Percentiles rank a stretch among this genome's conserved stretches.
phyloP scores from a whole-genome alignment of 2,329 filamentous ascomycete species.

The Fusarium nanum region DNA sequence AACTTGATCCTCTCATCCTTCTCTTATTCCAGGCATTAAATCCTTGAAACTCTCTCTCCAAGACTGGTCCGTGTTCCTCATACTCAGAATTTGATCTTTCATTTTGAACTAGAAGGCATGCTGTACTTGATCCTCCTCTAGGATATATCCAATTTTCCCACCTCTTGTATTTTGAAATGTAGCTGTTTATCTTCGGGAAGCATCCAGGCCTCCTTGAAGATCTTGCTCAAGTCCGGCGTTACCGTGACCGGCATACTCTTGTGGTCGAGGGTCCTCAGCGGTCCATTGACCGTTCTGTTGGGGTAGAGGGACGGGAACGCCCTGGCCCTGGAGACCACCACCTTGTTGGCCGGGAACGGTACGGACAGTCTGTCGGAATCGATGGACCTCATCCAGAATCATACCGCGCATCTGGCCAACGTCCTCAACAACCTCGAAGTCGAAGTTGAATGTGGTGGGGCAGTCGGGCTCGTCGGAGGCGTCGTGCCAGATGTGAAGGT shows the following conservation, averaged over 20 bases:
- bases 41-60: slow-evolving; percentile 23
- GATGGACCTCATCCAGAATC: slow-evolving; percentile 93
- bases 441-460: slow-evolving; percentile 95
- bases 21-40: slow-evolving; percentile 30
- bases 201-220: slow-evolving; percentile 61
- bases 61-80: slow-evolving; percentile 10
- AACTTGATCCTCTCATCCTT: neutral
- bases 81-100: slow-evolving; percentile 1
- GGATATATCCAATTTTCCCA: slow-evolving; percentile 6
- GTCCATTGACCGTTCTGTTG: slow-evolving; percentile 65
- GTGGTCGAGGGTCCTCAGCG: slow-evolving; percentile 69
- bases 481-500: slow-evolving; percentile 98
- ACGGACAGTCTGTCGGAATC: slow-evolving; percentile 77
- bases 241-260: slow-evolving; percentile 64
- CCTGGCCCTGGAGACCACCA: slow-evolving; percentile 52
- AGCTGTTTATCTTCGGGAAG: slow-evolving; percentile 49
- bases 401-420: slow-evolving; percentile 95
- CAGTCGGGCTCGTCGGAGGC: slow-evolving; percentile 94
- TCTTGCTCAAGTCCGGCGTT: slow-evolving; percentile 67
- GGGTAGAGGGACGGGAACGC: slow-evolving; percentile 65
- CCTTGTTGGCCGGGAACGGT: slow-evolving; percentile 58
- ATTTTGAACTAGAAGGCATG: slow-evolving; percentile 16
- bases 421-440: slow-evolving; percentile 97
- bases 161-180: neutral
- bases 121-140: slow-evolving; percentile 13